Evolutionary conservation across 768 basidiomycete species (phyloP), one percentile per base, ranked within the genome.

Genomic region (Boletus barrowsii): DNA sequence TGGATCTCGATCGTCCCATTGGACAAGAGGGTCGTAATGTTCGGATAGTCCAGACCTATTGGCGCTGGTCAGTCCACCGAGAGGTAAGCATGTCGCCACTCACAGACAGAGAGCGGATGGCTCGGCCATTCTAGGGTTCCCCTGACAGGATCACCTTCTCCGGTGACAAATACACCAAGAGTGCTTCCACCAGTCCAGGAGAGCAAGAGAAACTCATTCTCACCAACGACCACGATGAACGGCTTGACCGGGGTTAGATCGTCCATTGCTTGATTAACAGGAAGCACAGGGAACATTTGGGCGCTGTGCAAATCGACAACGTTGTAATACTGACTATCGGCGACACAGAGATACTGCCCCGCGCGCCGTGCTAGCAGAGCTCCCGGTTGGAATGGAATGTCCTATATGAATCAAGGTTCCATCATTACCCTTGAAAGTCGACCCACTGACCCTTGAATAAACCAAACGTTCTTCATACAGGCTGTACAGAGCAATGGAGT

Each of bases 61-160:
- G 37, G 26, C 15, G 10, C 11, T 17, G 29, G 42, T 52, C n/a
- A 40, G 36, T 53, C 29, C 49, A 22, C 43, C 33, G 14, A 30
- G 15, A 22, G 43, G 48, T 22, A 42, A 10, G 18, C 8, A 37
- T 9, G 43, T 42, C 20, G 37, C 4, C 35, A 81, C 88, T 65
- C 63, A 94, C 92, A 85, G 36, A 93, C 73, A 18, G 84, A 80
- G 22, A 83, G 73, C 0, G 93, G 91, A 74, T 95, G 85, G 47
- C 75, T 80, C 3, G 83, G 79, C 91, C 93, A 97, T 65, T 92
- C 82, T 42, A 97, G 73, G 2, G 94, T 95, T 3, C 93, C 93
- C 43, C 94, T 80, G 9, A 93, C 86, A 5, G 95, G 93, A 68
- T 96, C 93, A 0, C 93, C 94, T 3, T 83, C 81, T 0, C 84